Conservation (phyloP, 169 alveolate genomes). For the Plasmodium blacklocki region DNA sequence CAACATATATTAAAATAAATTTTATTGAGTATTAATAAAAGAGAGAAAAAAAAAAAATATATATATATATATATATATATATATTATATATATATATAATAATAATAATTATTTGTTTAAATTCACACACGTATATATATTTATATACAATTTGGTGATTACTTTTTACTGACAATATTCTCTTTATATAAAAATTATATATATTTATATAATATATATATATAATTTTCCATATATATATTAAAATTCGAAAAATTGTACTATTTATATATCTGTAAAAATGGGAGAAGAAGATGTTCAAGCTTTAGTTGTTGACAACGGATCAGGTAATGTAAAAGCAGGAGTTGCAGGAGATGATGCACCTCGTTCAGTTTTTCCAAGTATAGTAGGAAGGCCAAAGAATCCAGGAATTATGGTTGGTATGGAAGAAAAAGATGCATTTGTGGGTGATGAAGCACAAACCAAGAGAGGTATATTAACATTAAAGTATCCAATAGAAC, state of each 20-base stretch:
- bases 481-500: slow-evolving; percentile 98
- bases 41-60: neutral
- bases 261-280: slow-evolving; percentile 16
- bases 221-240: slow-evolving; percentile 1
- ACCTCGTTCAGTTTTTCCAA: slow-evolving; percentile 99
- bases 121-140: neutral
- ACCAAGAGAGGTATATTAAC: slow-evolving; percentile 98
- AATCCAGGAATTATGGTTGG: slow-evolving; percentile 97
- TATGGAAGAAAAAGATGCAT: slow-evolving; percentile 96
- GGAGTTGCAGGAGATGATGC: slow-evolving; percentile 99
- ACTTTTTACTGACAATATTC: no score
- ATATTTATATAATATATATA: neutral
- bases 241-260: slow-evolving; percentile 5
- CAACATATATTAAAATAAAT: slow-evolving; percentile 24
- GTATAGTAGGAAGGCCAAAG: slow-evolving; percentile 99
- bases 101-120: no score
- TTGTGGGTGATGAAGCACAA: slow-evolving; percentile 99
- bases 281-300: slow-evolving; percentile 81
- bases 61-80: neutral
- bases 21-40: slow-evolving; percentile 14
- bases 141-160: neutral
- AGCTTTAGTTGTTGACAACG: slow-evolving; percentile 98
- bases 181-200: no score
- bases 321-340: slow-evolving; percentile 99
- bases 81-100: neutral